Percentiles rank a stretch among this genome's conserved stretches.
These are phyloP conservation scores for Xylariaceae sp. DNA, from an alignment of 2,329 filamentous ascomycete species.

Conservation along the genomic window DNA sequence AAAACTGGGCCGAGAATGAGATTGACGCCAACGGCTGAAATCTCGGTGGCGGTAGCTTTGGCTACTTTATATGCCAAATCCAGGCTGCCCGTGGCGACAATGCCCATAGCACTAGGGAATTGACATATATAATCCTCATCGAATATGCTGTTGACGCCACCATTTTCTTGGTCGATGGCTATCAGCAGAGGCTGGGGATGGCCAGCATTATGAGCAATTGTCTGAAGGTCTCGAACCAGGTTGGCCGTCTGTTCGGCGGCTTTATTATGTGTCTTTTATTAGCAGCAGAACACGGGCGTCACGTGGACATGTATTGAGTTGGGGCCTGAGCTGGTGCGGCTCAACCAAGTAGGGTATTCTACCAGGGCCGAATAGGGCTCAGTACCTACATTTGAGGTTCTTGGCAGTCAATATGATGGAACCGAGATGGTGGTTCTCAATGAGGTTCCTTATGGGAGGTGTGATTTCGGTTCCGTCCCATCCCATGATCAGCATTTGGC, in stretches of 20 bases:
- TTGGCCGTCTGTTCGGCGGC: constrained; percentile 87
- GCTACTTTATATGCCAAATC: constrained; percentile 86
- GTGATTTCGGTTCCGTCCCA: constrained; percentile 84
- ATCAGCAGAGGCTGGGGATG: constrained; percentile 88
- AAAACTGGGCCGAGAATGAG: constrained; percentile 91
- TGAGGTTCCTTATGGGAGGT: constrained; percentile 76
- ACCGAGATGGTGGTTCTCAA: constrained; percentile 82
- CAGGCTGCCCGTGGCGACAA: constrained; percentile 85
- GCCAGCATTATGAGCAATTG: constrained; percentile 84
- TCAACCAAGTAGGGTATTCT: constrained; percentile 7
- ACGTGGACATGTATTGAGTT: constrained; percentile 7
- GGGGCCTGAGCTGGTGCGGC: constrained; percentile 7
- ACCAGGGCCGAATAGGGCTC: background rate
- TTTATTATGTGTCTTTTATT: constrained; percentile 41
- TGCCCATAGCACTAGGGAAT: constrained; percentile 94
- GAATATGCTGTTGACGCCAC: constrained; percentile 93
- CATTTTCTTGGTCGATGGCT: constrained; percentile 95
- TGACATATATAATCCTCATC: constrained; percentile 95
- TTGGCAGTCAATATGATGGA: constrained; percentile 82
- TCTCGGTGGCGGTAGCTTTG: constrained; percentile 88
- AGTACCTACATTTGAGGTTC: constrained; percentile 70
- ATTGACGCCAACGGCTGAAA: constrained; percentile 91
- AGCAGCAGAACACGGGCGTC: constrained; percentile 29
- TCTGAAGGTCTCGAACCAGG: constrained; percentile 88
- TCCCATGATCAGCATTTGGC: constrained; percentile 78